Evolutionary conservation across 768 basidiomycete genomes (phyloP), one percentile per base, ranked within the genome.

Genomic region (Coprinellus micaceus): DNA sequence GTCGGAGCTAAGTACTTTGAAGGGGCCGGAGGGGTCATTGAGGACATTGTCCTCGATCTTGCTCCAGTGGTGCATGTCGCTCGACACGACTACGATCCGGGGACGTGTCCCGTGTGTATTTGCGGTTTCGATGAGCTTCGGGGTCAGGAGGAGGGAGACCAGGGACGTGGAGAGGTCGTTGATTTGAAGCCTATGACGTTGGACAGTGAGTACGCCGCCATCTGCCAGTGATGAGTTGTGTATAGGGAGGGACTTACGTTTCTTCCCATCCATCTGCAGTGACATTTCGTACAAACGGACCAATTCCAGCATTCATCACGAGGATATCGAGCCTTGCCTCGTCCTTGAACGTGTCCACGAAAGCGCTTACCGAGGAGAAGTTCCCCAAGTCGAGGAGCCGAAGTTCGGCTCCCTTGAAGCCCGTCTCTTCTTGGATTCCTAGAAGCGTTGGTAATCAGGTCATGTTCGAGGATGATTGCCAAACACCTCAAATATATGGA

Each of bases 231-330:
- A 13, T 33, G 13, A 37, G 47, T 17, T 19, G 26, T 13, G 15
- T 51, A 17, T 19, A 29, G 7, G 13, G 15, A 37, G n/a, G 26
- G 15, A 61, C 71, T 4, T 49, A 81, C 81, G 60, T 64, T 15
- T 64, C 51, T 56, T 83, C 81, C 77, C 77, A 82, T 3, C 77
- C 80, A 61, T 82, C 75, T 0, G 51, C 36, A 7, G 50, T 59
- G 2, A 53, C 33, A 0, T 75, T 77, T 7, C 58, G 44, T 1
- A 0, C 0, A 0, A n/a, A 1, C 0, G 52, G 21, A 3, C 41
- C 26, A 2, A 73, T 50, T 0, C 56, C 78, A 0, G 80, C 78
- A 25, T 81, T 81, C 64, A 73, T 70, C 13, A 81, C 69, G 2
- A 82, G 65, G 22, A 78, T 70, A 59, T 79, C 78, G 40, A 79